Evolutionary conservation across 768 basidiomycete species (phyloP), one percentile per base, ranked within the genome.

Genomic region (Suillus brevipes): DNA sequence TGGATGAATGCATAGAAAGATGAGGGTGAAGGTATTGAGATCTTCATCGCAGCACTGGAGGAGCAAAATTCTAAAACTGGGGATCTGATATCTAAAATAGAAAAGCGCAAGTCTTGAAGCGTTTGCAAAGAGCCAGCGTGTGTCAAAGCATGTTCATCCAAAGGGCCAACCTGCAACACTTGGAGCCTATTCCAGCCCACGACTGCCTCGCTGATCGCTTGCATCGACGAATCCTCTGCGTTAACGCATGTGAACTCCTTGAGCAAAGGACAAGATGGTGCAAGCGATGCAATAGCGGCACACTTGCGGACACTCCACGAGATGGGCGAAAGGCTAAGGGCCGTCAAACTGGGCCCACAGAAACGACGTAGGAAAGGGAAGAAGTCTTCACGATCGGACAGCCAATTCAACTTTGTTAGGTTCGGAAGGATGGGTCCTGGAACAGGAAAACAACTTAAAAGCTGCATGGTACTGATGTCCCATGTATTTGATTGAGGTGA

Each of bases 351-450:
- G 52, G 52, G 52, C 18, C 52, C 52, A 20, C 52, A 53, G 31
- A 53, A 53, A 20, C 52, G 28, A 53, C 52, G 52, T 20, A 53
- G 34, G 18, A 53, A 53, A 53, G 52, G 52, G 52, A 53, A 53
- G 28, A 53, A 53, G 18, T 53, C 28, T 34, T 53, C 52, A 20
- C 52, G 28, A 31, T 53, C 10, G 2, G 52, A 34, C 5, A 53
- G 18, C 74, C 74, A 76, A 28, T 68, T 60, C 36, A 75, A 67
- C 37, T 68, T 69, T 0, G 61, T 72, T n/a, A 74, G 69, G 14
- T 72, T 75, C 6, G 73, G 74, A 25, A 75, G 73, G 4, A 75
- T 42, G 0, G 74, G 74, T 10, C 52, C 52, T 20, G 28, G 52
- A 53, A 31, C 18, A 31, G 52, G 52, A 53, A 31, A 31, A 34